Conservation (phyloP, 2,329 filamentous ascomycete species). For the Aspergillus sojae region DNA sequence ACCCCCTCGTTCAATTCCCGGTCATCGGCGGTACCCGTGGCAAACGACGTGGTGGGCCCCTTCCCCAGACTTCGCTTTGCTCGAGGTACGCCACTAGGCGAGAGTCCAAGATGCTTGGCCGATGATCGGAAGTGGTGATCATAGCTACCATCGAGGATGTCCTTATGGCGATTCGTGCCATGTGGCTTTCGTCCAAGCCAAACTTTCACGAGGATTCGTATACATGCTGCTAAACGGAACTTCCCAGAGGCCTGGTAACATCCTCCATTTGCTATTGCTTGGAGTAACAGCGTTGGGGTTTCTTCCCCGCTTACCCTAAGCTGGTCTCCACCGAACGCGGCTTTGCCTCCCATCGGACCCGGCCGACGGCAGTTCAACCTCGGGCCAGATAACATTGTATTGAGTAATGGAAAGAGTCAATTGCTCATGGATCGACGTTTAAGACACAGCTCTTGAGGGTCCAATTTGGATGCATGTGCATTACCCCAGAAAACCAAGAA, state of each 20-base stretch:
- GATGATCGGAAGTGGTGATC: slow-evolving; percentile 2
- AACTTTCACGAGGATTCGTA: not conserved
- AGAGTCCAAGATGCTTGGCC: slow-evolving; percentile 2
- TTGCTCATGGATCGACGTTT: not conserved
- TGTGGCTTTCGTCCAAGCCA: not conserved
- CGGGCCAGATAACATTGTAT: slow-evolving; percentile 2
- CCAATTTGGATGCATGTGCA: not conserved
- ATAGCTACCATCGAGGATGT: not conserved
- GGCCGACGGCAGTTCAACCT: slow-evolving; percentile 8
- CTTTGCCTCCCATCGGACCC: slow-evolving; percentile 11
- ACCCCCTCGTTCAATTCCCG: not conserved
- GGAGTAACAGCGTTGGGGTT: not conserved
- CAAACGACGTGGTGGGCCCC: slow-evolving; percentile 9
- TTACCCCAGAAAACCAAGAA: slow-evolving; percentile 2
- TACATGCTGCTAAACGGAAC: not conserved
- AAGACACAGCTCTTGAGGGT: not conserved
- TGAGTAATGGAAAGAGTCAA: slow-evolving; percentile 1
- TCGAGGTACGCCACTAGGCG: not conserved
- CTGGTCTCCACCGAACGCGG: slow-evolving; percentile 1
- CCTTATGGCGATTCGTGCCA: not conserved
- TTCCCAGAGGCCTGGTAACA: not conserved
- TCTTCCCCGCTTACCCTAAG: slow-evolving; percentile 6
- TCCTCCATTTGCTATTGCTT: not conserved
- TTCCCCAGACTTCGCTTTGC: slow-evolving; percentile 9
- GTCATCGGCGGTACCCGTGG: slow-evolving; percentile 17